Percentiles rank a stretch among this genome's conserved stretches.
Conservation (phyloP, 129 eudicot species). For the Logfia minima region DNA sequence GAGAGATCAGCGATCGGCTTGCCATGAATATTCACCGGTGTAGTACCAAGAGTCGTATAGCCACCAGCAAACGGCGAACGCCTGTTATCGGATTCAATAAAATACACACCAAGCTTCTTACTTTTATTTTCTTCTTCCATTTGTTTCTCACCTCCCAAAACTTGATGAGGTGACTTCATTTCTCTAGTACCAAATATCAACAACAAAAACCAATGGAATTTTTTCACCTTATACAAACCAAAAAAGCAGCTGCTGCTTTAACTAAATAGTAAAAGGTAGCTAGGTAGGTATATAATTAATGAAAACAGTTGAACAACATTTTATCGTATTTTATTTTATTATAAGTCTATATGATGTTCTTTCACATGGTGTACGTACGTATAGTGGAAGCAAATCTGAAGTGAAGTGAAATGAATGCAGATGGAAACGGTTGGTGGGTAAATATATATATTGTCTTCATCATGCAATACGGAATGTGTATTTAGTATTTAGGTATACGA, state of each 20-base stretch:
- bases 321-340: too few species aligned
- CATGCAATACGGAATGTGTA: background rate
- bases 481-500: too few species aligned
- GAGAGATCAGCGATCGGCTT: constrained; percentile 72
- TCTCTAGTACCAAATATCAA: constrained; percentile 36
- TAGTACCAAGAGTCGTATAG: constrained; percentile 56
- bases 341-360: background rate
- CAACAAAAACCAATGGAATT: background rate
- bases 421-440: constrained; percentile 33
- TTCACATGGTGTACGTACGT: background rate
- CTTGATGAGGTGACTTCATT: constrained; percentile 53
- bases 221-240: background rate
- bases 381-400: background rate
- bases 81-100: constrained; percentile 77
- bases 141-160: background rate
- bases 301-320: background rate
- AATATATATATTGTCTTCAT: background rate
- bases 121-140: constrained; percentile 22
- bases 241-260: background rate
- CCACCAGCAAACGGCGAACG: constrained; percentile 77
- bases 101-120: constrained; percentile 60
- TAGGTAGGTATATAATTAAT: background rate
- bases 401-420: constrained; percentile 22
- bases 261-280: background rate
- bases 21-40: constrained; percentile 78